phyloP scores from a whole-genome alignment of 768 basidiomycete genomes.

The Lactarius deliciosus region DNA sequence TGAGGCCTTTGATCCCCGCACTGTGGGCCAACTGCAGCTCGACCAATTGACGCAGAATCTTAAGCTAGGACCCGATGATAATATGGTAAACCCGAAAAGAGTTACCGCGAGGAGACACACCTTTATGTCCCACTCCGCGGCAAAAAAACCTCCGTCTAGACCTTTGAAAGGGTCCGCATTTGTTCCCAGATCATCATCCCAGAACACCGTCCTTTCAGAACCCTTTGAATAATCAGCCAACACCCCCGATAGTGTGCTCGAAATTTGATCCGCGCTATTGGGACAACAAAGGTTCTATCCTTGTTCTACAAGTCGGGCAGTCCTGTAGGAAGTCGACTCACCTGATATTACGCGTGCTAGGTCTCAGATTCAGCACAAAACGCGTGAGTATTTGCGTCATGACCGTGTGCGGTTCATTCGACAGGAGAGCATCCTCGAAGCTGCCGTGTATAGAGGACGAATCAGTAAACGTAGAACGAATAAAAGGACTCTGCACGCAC shows the following conservation, averaged over 20 bases:
- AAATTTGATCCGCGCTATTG: slow-evolving; percentile 76
- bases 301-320: slow-evolving; percentile 36
- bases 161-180: slow-evolving; percentile 75
- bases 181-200: slow-evolving; percentile 64
- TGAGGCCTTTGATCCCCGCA: slow-evolving; percentile 61
- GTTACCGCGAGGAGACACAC: slow-evolving; percentile 45
- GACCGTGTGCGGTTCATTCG: slow-evolving; percentile 67
- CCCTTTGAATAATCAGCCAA: slow-evolving; percentile 72
- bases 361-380: slow-evolving; percentile 80
- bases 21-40: slow-evolving; percentile 78
- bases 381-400: slow-evolving; percentile 70
- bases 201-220: slow-evolving; percentile 74
- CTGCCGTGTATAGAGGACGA: slow-evolving; percentile 41
- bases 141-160: slow-evolving; percentile 72
- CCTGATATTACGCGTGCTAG: slow-evolving; percentile 90
- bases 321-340: slow-evolving; percentile 46
- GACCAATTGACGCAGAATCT: slow-evolving; percentile 79
- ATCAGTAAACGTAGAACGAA: slow-evolving; percentile 18
- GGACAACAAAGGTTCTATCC: slow-evolving; percentile 38
- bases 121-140: slow-evolving; percentile 80
- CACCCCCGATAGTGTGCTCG: slow-evolving; percentile 65
- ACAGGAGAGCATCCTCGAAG: slow-evolving; percentile 76
- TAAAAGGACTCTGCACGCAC: slow-evolving; percentile 49
- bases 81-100: slow-evolving; percentile 27
- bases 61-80: slow-evolving; percentile 52